These are phyloP conservation scores for Austroboletus novae-zelandiae DNA, from an alignment of 1,284 basidiomycete genomes.

Conservation along the genomic window DNA sequence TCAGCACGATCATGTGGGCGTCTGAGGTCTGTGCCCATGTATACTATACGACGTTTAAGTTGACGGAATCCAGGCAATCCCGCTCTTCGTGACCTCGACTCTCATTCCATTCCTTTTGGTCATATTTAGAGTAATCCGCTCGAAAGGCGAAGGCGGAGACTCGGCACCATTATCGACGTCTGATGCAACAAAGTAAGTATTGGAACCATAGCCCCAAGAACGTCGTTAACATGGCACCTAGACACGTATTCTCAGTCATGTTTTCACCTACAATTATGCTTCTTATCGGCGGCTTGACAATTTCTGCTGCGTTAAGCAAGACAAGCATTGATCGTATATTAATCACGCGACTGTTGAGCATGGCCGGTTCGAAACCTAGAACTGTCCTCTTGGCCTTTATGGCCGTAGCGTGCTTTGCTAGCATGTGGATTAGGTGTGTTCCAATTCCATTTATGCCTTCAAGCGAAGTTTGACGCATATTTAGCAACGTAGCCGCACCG, in stretches of 20 bases:
- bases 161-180: conserved; percentile 56
- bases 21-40: conserved; percentile 68
- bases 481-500: conserved; percentile 94
- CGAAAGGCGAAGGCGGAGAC: conserved; percentile 39
- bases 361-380: conserved; percentile 87
- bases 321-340: conserved; percentile 96
- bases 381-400: conserved; percentile 93
- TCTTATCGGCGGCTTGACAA: conserved; percentile 96
- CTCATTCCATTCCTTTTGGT: conserved; percentile 90
- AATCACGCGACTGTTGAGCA: conserved; percentile 87
- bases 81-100: conserved; percentile 94
- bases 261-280: conserved; percentile 96
- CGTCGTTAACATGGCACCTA: conserved; percentile 27
- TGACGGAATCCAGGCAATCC: conserved; percentile 71
- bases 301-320: conserved; percentile 95
- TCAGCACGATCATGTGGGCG: conserved; percentile 95
- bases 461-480: conserved; percentile 6
- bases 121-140: conserved; percentile 77
- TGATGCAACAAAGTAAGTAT: conserved; percentile 79
- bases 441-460: conserved; percentile 22
- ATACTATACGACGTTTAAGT: background rate
- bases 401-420: conserved; percentile 96
- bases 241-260: conserved; percentile 77
- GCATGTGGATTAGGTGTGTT: conserved; percentile 95
- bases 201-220: background rate